These are phyloP conservation scores for Fagus sylvatica DNA, from an alignment of 306 rosid species.

Conservation along the genomic window DNA sequence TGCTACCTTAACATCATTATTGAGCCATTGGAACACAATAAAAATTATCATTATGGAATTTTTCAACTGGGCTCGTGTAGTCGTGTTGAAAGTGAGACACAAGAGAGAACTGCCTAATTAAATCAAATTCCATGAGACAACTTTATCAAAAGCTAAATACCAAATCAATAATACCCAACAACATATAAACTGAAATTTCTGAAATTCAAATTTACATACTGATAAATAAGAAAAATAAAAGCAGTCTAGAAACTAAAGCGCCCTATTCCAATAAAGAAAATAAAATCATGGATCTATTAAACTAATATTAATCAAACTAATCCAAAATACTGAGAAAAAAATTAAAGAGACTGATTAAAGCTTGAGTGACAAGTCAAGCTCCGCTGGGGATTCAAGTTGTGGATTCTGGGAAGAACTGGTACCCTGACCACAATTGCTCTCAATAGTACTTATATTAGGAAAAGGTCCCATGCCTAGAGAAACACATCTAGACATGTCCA, in stretches of 20 bases:
- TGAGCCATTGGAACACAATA: no score
- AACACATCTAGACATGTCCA: background rate
- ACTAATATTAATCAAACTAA: background rate
- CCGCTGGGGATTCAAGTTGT: background rate
- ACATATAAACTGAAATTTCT: background rate
- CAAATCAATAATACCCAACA: background rate
- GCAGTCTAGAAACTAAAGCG: background rate
- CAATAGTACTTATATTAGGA: background rate
- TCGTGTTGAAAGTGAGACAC: background rate
- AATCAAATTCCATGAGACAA: background rate
- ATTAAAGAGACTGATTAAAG: background rate
- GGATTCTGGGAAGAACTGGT: background rate
- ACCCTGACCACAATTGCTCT: background rate
- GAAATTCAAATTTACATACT: background rate
- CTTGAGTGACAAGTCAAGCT: slow-evolving; percentile 11
- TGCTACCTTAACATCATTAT: no score
- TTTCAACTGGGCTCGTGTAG: no score
- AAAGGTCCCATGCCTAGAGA: background rate
- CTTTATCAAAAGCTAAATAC: background rate
- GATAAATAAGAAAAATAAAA: background rate
- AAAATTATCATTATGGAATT: no score
- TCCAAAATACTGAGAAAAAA: background rate
- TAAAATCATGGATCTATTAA: background rate
- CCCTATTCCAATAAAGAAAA: background rate
- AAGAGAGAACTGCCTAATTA: background rate